phyloP scores from a whole-genome alignment of 495 filamentous ascomycete genomes.

The Aspergillus incahuasiensis region DNA sequence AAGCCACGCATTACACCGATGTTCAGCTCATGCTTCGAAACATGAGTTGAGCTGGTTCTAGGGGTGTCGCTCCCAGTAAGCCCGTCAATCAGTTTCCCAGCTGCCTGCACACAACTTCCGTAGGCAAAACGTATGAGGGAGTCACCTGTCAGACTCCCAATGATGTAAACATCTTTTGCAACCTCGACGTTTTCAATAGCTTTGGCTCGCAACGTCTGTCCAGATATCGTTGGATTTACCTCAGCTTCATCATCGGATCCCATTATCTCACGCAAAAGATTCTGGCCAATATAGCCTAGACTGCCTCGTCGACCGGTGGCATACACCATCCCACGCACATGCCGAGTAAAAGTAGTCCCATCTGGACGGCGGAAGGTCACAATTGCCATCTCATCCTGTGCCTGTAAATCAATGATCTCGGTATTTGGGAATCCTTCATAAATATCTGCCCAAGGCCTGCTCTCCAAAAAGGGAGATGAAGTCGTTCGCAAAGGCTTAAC shows the following conservation, averaged over 20 bases:
- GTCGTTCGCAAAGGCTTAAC: conserved; percentile 30
- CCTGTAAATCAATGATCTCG: conserved; percentile 41
- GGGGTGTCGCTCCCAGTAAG: conserved; percentile 15
- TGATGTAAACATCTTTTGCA: conserved; percentile 51
- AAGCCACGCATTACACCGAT: conserved; percentile 39
- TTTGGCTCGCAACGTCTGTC: conserved; percentile 52
- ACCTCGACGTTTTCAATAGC: conserved; percentile 52
- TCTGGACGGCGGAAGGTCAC: conserved; percentile 46
- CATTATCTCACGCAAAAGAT: conserved; percentile 49
- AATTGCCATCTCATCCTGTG: conserved; percentile 26
- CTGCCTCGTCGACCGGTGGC: conserved; percentile 58
- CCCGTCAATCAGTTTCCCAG: conserved; percentile 46
- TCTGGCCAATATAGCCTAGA: conserved; percentile 48
- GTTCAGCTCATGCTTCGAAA: conserved; percentile 20
- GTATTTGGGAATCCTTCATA: conserved; percentile 61
- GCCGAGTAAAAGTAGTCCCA: conserved; percentile 41
- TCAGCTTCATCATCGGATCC: conserved; percentile 20
- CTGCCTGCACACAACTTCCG: conserved; percentile 56
- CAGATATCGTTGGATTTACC: conserved; percentile 41
- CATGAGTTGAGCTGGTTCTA: conserved; percentile 13
- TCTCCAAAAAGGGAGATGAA: conserved; percentile 43
- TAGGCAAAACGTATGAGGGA: conserved; percentile 61
- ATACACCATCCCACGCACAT: conserved; percentile 51
- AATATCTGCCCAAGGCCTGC: conserved; percentile 43
- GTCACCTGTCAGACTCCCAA: conserved; percentile 62